Percentiles rank a stretch among this genome's conserved stretches.
Conservation (phyloP, 805 yeast species). For the Candida hungchunana region DNA sequence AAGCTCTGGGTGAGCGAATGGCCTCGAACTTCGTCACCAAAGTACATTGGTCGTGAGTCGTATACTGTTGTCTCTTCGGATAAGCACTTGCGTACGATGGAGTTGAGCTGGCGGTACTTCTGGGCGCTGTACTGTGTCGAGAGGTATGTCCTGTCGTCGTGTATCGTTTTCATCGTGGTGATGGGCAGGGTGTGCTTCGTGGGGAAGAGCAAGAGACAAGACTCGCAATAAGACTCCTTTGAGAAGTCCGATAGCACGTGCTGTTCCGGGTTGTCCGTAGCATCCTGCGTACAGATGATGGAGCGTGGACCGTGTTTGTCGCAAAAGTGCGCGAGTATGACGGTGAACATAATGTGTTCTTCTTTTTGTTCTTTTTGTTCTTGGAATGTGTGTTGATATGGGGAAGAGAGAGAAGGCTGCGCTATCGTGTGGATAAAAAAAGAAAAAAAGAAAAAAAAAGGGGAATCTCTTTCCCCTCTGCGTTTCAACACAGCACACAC, state of each 20-base stretch:
- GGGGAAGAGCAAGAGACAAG: constrained; percentile 57
- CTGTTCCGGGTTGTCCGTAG: constrained; percentile 22
- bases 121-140: constrained; percentile 60
- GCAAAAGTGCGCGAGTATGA: constrained; percentile 69
- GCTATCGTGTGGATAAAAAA: no score
- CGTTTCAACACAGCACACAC: no score
- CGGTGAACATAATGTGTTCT: constrained; percentile 30
- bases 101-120: constrained; percentile 50
- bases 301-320: constrained; percentile 74
- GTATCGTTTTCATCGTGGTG: constrained; percentile 31
- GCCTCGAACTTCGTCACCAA: constrained; percentile 60
- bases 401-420: neutral
- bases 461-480: no score
- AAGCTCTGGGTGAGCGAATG: constrained; percentile 56
- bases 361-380: neutral
- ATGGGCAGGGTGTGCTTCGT: constrained; percentile 30
- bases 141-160: constrained; percentile 30
- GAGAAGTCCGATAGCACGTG: constrained; percentile 36
- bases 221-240: constrained; percentile 49
- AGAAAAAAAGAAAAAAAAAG: no score
- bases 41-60: constrained; percentile 54
- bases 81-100: constrained; percentile 57
- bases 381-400: neutral
- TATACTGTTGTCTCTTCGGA: constrained; percentile 65
- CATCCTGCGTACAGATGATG: constrained; percentile 55